A percentile compares a stretch with the other conserved stretches of the same genome.
phyloP scores from a whole-genome alignment of 2,329 filamentous ascomycete species.

The Cercospora sp. region DNA sequence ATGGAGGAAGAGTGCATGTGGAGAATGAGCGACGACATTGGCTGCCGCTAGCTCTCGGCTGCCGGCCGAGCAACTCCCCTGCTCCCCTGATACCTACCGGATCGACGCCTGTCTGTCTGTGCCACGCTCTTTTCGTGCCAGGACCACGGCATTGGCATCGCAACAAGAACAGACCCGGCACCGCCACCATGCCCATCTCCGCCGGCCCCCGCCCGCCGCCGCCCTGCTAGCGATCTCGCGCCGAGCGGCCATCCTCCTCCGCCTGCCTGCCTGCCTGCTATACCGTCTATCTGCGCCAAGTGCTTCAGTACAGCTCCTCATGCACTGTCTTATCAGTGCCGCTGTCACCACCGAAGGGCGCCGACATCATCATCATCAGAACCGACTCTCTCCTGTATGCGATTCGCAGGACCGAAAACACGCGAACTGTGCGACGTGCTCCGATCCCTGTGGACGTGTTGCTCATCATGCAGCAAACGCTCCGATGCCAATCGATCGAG shows the following conservation, averaged over 20 bases:
- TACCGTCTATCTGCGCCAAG: not conserved
- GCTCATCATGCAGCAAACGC: conserved; percentile 1
- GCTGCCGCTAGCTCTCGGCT: conserved; percentile 2
- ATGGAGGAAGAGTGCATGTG: not conserved
- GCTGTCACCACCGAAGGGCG: not conserved
- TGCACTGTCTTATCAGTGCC: not conserved
- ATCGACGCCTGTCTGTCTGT: not conserved
- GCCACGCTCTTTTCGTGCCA: not conserved
- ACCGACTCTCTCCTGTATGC: not conserved
- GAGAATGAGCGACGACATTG: not conserved
- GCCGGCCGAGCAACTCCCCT: not conserved
- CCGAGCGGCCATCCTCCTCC: not conserved
- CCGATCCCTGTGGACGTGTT: not conserved
- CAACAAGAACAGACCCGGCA: not conserved
- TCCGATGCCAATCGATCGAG: conserved; percentile 14
- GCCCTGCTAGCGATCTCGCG: not conserved
- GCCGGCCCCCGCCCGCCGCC: not conserved
- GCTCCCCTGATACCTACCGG: not conserved
- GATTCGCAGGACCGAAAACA: not conserved
- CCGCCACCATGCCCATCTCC: not conserved
- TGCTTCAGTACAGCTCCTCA: not conserved
- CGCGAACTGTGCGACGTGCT: conserved; percentile 3
- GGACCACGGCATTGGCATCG: not conserved
- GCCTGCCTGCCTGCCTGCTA: not conserved
- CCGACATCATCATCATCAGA: not conserved